A percentile compares a stretch with the other conserved stretches of the same genome.
Conservation (phyloP, 225 moss, liverwort and hornwort species). For the Pleurozium schreberi region DNA sequence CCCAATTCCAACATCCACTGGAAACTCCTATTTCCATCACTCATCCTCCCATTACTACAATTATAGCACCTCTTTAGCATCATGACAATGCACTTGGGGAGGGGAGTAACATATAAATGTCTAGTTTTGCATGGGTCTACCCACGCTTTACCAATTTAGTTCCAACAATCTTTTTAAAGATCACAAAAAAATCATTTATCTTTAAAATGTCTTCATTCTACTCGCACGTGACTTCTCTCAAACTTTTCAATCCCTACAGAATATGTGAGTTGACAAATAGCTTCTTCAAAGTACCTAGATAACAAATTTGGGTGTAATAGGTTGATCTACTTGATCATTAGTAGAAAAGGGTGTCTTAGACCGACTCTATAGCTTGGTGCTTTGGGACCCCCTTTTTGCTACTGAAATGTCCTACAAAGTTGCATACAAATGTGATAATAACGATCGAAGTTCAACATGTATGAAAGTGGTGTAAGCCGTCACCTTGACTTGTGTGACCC, state of each 20-base stretch:
- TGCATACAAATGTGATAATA: too few relatives aligned
- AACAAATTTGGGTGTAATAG: neutral
- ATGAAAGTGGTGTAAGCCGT: too few relatives aligned
- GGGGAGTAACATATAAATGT: rapidly evolving
- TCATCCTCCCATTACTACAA: neutral
- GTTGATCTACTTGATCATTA: too few relatives aligned
- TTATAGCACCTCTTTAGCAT: neutral
- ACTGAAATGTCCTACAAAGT: too few relatives aligned
- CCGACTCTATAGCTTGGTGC: too few relatives aligned
- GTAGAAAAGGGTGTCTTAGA: too few relatives aligned
- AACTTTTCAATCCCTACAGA: neutral
- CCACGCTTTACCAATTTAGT: rapidly evolving
- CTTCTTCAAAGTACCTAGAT: neutral
- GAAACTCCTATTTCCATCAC: neutral
- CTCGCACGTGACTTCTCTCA: neutral
- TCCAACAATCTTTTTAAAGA: neutral
- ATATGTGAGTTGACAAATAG: neutral
- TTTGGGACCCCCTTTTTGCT: too few relatives aligned
- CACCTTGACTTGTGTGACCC: too few relatives aligned
- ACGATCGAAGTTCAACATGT: too few relatives aligned
- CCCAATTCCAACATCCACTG: neutral
- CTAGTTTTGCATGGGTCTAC: neutral
- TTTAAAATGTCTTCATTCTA: rapidly evolving
- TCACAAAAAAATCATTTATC: neutral
- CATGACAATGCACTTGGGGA: neutral